These are phyloP conservation scores for Fusarium tuaranense DNA, from an alignment of 2,329 filamentous ascomycete genomes.

Conservation along the genomic window DNA sequence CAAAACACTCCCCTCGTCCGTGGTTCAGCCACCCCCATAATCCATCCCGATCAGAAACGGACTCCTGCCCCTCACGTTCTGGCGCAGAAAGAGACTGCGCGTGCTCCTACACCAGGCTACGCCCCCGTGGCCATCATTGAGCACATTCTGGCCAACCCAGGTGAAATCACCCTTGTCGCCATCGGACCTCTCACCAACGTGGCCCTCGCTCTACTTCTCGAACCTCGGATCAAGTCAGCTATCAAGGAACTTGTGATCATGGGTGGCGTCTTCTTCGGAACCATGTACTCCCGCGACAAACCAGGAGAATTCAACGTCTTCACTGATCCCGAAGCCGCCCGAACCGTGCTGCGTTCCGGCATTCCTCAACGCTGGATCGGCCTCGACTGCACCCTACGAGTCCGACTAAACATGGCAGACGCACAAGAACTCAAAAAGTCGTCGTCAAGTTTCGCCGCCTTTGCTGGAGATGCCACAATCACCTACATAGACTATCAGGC, in stretches of 20 bases:
- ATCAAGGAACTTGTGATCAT: conserved; percentile 25
- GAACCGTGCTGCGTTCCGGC: conserved; percentile 10
- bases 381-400: conserved; percentile 14
- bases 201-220: conserved; percentile 14
- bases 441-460: conserved; percentile 10
- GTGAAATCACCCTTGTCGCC: conserved; percentile 21
- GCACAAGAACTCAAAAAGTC: conserved; percentile 11
- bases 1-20: conserved; percentile 11
- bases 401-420: conserved; percentile 12
- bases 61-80: conserved; percentile 8
- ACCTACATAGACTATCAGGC: conserved; percentile 17
- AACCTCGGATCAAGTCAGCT: conserved; percentile 12
- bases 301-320: conserved; percentile 26
- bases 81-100: conserved; percentile 9
- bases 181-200: conserved; percentile 26
- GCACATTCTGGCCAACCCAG: conserved; percentile 20
- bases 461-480: conserved; percentile 14
- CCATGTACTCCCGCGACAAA: conserved; percentile 9
- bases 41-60: conserved; percentile 4
- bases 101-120: conserved; percentile 2
- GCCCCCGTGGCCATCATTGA: conserved; percentile 18
- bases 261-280: conserved; percentile 18
- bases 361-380: conserved; percentile 24
- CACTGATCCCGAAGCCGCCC: conserved; percentile 20
- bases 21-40: conserved; percentile 16